Base-by-base conservation (phyloP, 768 basidiomycete genomes). In the Russula compacta region DNA sequence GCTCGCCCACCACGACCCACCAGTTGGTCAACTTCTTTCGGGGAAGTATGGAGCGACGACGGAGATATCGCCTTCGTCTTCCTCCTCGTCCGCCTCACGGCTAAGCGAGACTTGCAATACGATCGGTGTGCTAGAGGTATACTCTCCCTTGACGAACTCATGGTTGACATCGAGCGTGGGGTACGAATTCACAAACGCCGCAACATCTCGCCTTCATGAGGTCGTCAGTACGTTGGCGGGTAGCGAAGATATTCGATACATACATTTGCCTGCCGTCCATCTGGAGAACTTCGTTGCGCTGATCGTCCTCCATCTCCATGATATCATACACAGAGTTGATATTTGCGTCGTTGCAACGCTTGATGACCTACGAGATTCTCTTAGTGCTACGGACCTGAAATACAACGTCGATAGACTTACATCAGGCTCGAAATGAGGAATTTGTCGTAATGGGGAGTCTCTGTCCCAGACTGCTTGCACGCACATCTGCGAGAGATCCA, bases 401-500 rank as follows among this genome's bases (percentile, higher is more conserved):
- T 17, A 36, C 17, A 11, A 24, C 21, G 14, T 32, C 4, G 57
- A 39, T 10, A 3, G 19, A 68, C 79, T 56, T 67, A 95, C 91
- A 56, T 95, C 92, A 6, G 84, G 74, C 66, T 95, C 92, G 73
- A 98, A 99, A 73, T 97, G 94, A 10, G 97, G 97, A 46, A 99
- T 87, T 72, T 99, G 95, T 70, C 90, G 93, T 67, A 98, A 74
- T 0, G 95, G 94, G 40, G 91, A 93, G 72, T 99, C 97, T 10
- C 85, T 87, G 70, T 99, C 95, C 97, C 97, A 98, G 74, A 95
- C 85, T 0, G 89, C 93, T 72, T 98, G 97, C 5, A 98, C 92
- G 73, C 92, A 95, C 95, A 98, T 98, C 73, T 98, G 97, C 9
- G 91, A 91, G 50, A 98, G 74, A 73, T 99, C 95, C 97, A 98